phyloP scores from a whole-genome alignment of 805 yeast genomes.

The Kazachstania africana region DNA sequence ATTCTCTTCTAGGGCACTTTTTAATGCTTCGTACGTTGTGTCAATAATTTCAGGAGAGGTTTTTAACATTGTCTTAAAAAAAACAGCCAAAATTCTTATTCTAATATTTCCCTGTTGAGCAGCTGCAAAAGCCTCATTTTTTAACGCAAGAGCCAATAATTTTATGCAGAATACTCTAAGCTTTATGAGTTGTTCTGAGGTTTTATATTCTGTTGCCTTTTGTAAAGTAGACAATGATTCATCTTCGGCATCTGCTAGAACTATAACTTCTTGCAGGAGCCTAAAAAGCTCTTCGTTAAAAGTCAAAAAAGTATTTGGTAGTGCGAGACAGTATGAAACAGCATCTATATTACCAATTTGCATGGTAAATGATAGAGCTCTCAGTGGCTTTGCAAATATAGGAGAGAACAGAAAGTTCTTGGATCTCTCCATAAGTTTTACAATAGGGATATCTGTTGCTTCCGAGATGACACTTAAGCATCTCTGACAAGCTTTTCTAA shows the following conservation, averaged over 20 bases:
- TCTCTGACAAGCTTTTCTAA: constrained; percentile 69
- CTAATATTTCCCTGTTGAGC: constrained; percentile 69
- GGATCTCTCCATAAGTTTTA: constrained; percentile 71
- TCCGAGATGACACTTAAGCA: constrained; percentile 59
- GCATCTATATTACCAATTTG: constrained; percentile 98
- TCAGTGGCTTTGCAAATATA: constrained; percentile 88
- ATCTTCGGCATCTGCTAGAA: constrained; percentile 94
- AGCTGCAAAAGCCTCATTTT: constrained; percentile 71
- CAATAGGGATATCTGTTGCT: constrained; percentile 54
- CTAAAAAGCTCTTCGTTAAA: constrained; percentile 85
- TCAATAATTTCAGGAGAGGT: constrained; percentile 78
- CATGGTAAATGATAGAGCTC: constrained; percentile 97
- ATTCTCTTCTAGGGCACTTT: constrained; percentile 72
- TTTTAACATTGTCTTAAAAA: constrained; percentile 84
- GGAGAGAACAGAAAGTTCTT: constrained; percentile 78
- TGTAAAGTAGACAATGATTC: constrained; percentile 86
- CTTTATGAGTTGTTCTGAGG: constrained; percentile 78
- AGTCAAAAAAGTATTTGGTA: constrained; percentile 70
- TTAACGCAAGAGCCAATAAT: constrained; percentile 68
- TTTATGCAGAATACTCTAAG: constrained; percentile 83
- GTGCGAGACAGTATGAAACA: constrained; percentile 75
- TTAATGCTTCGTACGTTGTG: constrained; percentile 85
- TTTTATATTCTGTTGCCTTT: constrained; percentile 72
- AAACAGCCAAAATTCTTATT: constrained; percentile 79
- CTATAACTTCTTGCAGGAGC: constrained; percentile 78